These are phyloP conservation scores for Asterochloris erici DNA, from an alignment of 139 green algal genomes.

Conservation along the genomic window DNA sequence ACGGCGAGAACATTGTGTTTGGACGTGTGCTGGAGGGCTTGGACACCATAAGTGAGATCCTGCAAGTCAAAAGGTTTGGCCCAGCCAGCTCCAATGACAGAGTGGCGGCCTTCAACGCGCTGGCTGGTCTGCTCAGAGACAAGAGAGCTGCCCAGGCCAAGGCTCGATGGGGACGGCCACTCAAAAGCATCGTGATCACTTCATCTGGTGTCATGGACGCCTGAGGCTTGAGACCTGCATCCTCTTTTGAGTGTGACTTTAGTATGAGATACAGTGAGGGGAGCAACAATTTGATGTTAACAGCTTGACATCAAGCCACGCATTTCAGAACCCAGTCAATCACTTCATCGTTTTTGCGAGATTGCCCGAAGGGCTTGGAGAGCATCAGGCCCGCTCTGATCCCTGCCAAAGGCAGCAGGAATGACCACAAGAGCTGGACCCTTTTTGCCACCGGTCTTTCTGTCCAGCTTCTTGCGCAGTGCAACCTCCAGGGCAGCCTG, in stretches of 20 bases:
- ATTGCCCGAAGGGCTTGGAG: slow-evolving; percentile 38
- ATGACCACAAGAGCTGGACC: slow-evolving; percentile 32
- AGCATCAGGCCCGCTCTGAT: slow-evolving; percentile 40
- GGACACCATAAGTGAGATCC: slow-evolving; percentile 31
- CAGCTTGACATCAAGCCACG: too few relatives aligned
- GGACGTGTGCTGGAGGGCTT: slow-evolving; percentile 60
- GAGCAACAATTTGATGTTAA: too few relatives aligned
- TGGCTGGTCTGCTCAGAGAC: slow-evolving; percentile 63
- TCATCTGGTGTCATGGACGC: slow-evolving; percentile 24
- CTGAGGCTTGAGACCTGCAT: not conserved
- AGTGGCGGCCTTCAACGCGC: slow-evolving; percentile 42
- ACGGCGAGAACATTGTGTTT: slow-evolving; percentile 76
- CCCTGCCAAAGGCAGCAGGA: slow-evolving; percentile 41
- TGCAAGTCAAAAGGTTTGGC: slow-evolving; percentile 52
- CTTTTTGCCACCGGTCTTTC: slow-evolving; percentile 13
- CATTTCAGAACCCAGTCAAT: too few relatives aligned
- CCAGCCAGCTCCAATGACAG: slow-evolving; percentile 17
- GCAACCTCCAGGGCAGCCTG: slow-evolving; percentile 2
- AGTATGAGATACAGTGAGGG: not conserved
- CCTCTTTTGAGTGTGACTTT: not conserved
- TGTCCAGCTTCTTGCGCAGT: not conserved
- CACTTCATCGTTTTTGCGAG: not conserved
- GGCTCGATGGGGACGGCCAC: slow-evolving; percentile 61
- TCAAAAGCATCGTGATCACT: slow-evolving; percentile 65
- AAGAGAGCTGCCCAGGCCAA: slow-evolving; percentile 48